Base-by-base conservation (phyloP, 441 rosid species). In the Populus tomentosa region DNA sequence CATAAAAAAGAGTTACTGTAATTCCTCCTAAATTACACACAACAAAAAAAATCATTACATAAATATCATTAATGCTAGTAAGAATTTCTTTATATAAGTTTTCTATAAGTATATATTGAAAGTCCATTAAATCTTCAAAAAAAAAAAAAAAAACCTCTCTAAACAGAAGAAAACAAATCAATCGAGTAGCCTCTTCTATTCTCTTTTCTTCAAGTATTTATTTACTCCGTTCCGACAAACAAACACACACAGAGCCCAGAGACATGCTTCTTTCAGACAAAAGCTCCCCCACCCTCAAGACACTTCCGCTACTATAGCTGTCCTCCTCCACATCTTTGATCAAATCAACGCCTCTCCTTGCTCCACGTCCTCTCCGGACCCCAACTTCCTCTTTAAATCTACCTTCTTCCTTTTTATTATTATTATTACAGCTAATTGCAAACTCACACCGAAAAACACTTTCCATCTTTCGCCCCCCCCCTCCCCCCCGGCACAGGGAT, bases 341-440 rank as follows among this genome's bases (percentile, higher is more conserved):
- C 77, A 28, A 1, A 70, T 75, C 77, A 42, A 82, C 91, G 86
- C 78, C 32, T 70, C n/a, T 20, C 3, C 67, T 80, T 7, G 14
- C 1, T 84, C 87, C 89, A 81, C 87, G 88, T 80, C 80, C 80
- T 16, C 21, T 40, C 35, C 79, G 13, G 73, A 79, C 53, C 53
- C 11, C 77, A 64, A 63, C 32, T 64, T 59, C 23, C 33, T 20
- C 36, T 76, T 80, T 77, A 80, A 71, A 78, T 73, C 46, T 61
- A 8, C 21, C 65, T 26, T 26, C 28, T 26, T 26, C 2, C 65
- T 26, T 36, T 56, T 21, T 68, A 13, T 30, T 3, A 5, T 42
- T 42, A 10, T 42, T 10, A 53, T 53, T 53, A 18, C 61, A 53
- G 61, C 61, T 53, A 18, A 53, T 53, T 53, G 7, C 61, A 53